These are phyloP conservation scores for Lasiosphaeria miniovina DNA, from an alignment of 495 filamentous ascomycete species.

Conservation along the genomic window DNA sequence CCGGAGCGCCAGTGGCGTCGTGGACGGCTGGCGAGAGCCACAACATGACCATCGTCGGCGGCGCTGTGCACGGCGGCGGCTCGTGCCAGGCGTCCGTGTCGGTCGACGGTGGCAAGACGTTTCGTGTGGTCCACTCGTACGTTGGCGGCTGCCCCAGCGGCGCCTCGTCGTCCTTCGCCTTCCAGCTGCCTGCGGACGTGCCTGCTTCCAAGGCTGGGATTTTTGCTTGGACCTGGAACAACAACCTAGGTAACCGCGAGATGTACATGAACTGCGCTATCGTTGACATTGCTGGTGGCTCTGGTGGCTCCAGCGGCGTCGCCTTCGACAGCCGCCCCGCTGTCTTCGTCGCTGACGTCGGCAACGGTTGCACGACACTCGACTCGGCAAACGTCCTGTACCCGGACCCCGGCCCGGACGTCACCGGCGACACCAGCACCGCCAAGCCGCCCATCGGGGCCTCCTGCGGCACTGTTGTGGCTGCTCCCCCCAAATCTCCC, in stretches of 20 bases:
- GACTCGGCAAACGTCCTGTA: slow-evolving; percentile 51
- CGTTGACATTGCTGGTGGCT: slow-evolving; percentile 39
- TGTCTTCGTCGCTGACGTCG: slow-evolving; percentile 50
- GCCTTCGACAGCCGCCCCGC: slow-evolving; percentile 38
- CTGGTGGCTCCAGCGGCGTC: slow-evolving; percentile 6
- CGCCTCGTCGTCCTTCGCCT: slow-evolving; percentile 26
- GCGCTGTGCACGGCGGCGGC: slow-evolving; percentile 58
- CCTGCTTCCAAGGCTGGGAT: slow-evolving; percentile 55
- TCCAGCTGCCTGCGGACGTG: slow-evolving; percentile 55
- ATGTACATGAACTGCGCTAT: slow-evolving; percentile 92
- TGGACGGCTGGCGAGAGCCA: slow-evolving; percentile 55
- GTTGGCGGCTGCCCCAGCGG: slow-evolving; percentile 39
- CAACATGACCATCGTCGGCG: slow-evolving; percentile 54
- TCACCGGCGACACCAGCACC: slow-evolving; percentile 20
- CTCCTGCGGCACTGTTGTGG: too few relatives aligned
- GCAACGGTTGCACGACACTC: slow-evolving; percentile 40
- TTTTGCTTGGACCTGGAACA: slow-evolving; percentile 88
- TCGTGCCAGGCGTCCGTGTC: slow-evolving; percentile 63
- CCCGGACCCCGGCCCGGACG: slow-evolving; percentile 59
- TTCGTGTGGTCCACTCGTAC: slow-evolving; percentile 42
- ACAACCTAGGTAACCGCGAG: slow-evolving; percentile 77
- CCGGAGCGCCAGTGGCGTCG: slow-evolving; percentile 43
- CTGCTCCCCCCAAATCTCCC: too few relatives aligned
- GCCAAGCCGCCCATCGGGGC: too few relatives aligned
- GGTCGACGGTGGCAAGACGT: slow-evolving; percentile 56